Percentiles rank a stretch among this genome's conserved stretches.
phyloP scores from a whole-genome alignment of 345 rosid genomes.

The Mangifera indica region DNA sequence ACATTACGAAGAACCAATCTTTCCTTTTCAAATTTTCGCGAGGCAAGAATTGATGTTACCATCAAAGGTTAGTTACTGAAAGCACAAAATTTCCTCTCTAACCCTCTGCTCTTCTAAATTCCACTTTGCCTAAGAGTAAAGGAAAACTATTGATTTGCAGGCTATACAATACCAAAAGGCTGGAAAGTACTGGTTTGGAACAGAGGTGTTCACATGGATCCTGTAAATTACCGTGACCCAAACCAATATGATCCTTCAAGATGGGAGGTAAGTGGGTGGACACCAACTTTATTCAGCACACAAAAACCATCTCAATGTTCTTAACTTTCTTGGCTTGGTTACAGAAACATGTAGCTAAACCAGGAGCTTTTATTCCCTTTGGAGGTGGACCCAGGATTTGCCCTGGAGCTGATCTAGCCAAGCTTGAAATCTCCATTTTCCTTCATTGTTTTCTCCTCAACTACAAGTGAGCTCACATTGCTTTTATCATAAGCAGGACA shows the following conservation, averaged over 20 bases:
- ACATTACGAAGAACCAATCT: constrained; percentile 25
- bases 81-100: too few species aligned
- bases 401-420: constrained; percentile 52
- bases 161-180: constrained; percentile 51
- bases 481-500: background rate
- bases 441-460: constrained; percentile 50
- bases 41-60: constrained; percentile 29
- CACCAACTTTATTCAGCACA: too few species aligned
- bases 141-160: constrained; percentile 20
- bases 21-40: constrained; percentile 24
- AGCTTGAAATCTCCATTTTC: constrained; percentile 49
- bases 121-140: too few species aligned
- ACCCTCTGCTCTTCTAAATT: too few species aligned
- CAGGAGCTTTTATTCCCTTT: constrained; percentile 54
- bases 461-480: constrained; percentile 31
- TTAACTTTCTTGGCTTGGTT: background rate
- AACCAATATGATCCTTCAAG: constrained; percentile 41
- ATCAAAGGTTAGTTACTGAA: constrained; percentile 21
- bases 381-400: constrained; percentile 50
- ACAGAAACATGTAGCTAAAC: constrained; percentile 35
- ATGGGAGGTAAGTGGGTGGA: constrained; percentile 42
- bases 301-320: too few species aligned
- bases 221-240: constrained; percentile 40
- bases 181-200: constrained; percentile 56
- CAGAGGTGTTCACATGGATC: constrained; percentile 45